A percentile compares a stretch with the other conserved stretches of the same genome.
Evolutionary conservation across 345 rosid genomes (phyloP).

Genomic region (Salix koriyanagi): DNA sequence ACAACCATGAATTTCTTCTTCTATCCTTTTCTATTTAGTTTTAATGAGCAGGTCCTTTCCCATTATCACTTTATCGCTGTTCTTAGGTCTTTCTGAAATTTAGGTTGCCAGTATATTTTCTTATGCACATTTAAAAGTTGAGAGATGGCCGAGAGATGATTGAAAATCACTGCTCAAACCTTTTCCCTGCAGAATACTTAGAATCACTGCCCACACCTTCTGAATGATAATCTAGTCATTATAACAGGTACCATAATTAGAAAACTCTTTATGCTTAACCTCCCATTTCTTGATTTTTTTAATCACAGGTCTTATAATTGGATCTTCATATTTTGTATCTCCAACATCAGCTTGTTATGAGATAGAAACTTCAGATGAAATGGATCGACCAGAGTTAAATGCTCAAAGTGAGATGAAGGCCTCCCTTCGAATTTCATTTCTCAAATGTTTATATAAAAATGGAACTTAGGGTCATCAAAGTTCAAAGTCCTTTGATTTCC

Average conservation of each 20-base stretch:
- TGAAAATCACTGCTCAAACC: neutral
- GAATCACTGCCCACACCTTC: no score
- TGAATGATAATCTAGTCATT: neutral
- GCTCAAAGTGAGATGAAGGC: constrained; percentile 50
- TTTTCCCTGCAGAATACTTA: neutral
- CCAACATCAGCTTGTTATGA: constrained; percentile 59
- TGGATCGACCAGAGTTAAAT: constrained; percentile 62
- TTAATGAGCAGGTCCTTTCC: neutral
- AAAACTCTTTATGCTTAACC: neutral
- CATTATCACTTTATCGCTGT: neutral
- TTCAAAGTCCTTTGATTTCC: constrained; percentile 11
- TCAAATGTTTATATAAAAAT: neutral
- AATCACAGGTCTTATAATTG: constrained; percentile 52
- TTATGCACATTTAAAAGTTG: no score
- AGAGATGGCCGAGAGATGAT: neutral
- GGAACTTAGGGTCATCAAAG: neutral
- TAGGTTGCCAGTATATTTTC: no score
- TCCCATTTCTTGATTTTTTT: constrained; percentile 13
- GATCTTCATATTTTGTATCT: constrained; percentile 60
- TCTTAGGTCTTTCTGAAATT: no score
- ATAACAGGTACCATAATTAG: neutral
- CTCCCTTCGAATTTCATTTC: constrained; percentile 1
- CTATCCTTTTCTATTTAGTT: neutral
- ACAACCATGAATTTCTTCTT: neutral
- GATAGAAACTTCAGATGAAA: constrained; percentile 53